Base-by-base conservation (phyloP, 257 asterid species). In the Solanum acaule region DNA sequence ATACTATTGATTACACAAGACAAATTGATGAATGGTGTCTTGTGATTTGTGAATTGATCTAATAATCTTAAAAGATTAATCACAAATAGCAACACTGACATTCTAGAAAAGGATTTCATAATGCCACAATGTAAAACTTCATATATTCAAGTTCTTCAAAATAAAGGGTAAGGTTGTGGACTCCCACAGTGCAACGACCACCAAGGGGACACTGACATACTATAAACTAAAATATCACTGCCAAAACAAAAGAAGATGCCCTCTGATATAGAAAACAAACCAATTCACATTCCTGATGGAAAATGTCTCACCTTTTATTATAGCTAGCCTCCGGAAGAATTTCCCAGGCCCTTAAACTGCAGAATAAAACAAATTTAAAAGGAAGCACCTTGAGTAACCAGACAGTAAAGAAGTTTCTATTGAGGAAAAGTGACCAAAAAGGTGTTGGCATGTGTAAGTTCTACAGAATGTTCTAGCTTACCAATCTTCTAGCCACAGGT, bases 401-500 rank as follows among this genome's bases (percentile, higher is more conserved):
- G 83, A 70, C 15, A 79, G 38, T 15, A 79, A 34, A 79, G 16
- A 78, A 25, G 65, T 27, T 79, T 16, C 25, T 44, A 79, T 25
- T 6, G 8, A 79, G 67, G 27, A 79, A 27, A 79, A 79, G 38
- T 79, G 37, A 79, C 85, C 85, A 44, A 71, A 70, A 22, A 6
- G 82, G 87, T 44, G 10, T 25, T 15, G 63, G 11, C 52, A n/a
- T 42, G 61, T 71, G 27, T 49, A 46, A 44, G 15, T 86, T 70
- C 35, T 33, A 86, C 8, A 46, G 52, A 72, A 49, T 31, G 34
- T 70, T 35, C 84, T 72, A 56, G 81, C 92, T 42, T 91, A 97
- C 99, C 99, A 93, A 85, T 97, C 98, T 89, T 94, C 95, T 94
- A 97, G 88, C 99, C 99, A 97, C 15, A n/a, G 88, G 90, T 97